Evolutionary conservation across 2,329 filamentous ascomycete genomes (phyloP), one percentile per base, ranked within the genome.

Genomic region (Dactylonectria macrodidyma): DNA sequence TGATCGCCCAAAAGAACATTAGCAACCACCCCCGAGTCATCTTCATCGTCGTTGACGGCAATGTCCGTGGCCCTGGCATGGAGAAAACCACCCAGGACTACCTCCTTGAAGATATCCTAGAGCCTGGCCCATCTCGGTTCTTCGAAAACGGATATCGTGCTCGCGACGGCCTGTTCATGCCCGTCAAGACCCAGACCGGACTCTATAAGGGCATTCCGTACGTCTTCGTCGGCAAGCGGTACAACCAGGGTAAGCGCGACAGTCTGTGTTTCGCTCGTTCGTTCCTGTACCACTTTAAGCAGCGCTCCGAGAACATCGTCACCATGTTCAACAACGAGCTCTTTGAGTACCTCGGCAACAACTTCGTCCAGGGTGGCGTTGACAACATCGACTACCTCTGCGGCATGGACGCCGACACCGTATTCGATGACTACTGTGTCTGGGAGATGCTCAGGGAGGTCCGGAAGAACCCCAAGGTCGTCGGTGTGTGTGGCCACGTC

Each of bases 181-280:
- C 84, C 7, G 80, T 85, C 59, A 82, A 81, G 62, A 78, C 84
- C 5, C 80, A 83, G 24, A 82, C 78, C 0, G 85, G 85, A 0
- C 77, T 73, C 38, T 86, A 85, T 76, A 83, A 82, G 69, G 84
- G 82, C 1, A 69, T 85, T 0, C 84, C 84, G 0, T 86, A 83
- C 64, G 76, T 85, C 34, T 83, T 85, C 63, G 82, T 87, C 46
- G 82, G 85, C 54, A 87, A 87, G 72, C 78, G 82, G 12, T 82
- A 85, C 73, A 86, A 86, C 73, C 83, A 85, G 68, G 84, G 84
- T 41, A 87, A 86, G 74, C 80, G 84, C 2, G 85, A 87, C 71
- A 84, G 84, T 54, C 74, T 87, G 50, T 86, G 85, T 69, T 81
- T 86, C 16, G 82, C 81, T 2, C 83, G 85, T 0, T 86, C 84